Conservation (phyloP, 106 monocot genomes). For the Platanthera zijinensis region DNA sequence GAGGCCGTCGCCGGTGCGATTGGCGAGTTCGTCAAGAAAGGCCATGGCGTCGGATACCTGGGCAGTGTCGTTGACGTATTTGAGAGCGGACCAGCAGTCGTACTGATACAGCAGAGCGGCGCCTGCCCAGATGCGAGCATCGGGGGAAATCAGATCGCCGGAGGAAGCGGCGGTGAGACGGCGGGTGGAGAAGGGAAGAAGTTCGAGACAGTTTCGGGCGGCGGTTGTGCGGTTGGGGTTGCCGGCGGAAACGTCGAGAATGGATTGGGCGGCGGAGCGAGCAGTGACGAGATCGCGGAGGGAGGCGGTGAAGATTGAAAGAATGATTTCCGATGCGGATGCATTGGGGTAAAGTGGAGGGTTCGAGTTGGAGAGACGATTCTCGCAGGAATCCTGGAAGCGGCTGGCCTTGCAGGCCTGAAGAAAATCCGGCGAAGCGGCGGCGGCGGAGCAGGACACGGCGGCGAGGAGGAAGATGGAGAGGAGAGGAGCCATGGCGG, state of each 20-base stretch:
- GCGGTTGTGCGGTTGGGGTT: constrained; percentile 53
- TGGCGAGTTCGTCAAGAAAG: constrained; percentile 25
- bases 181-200: constrained; percentile 34
- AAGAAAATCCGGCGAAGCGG: constrained; percentile 4
- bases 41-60: constrained; percentile 48
- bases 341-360: constrained; percentile 23
- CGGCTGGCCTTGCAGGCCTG: constrained; percentile 38
- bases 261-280: constrained; percentile 17
- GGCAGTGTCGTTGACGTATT: constrained; percentile 51
- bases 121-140: constrained; percentile 35
- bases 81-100: constrained; percentile 67
- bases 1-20: constrained; percentile 52
- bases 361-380: constrained; percentile 20
- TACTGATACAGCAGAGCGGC: constrained; percentile 73
- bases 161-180: constrained; percentile 34
- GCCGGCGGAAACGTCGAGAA: constrained; percentile 39
- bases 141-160: constrained; percentile 1
- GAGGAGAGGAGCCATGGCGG: neutral
- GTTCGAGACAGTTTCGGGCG: constrained; percentile 55
- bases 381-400: constrained; percentile 22
- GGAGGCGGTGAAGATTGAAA: constrained; percentile 11
- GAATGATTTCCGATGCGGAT: constrained; percentile 22
- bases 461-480: neutral
- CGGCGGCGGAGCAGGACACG: constrained; percentile 1
- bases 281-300: constrained; percentile 14